Evolutionary conservation across 495 filamentous ascomycete genomes (phyloP), one percentile per base, ranked within the genome.

Genomic region (Lindgomyces ingoldianus): DNA sequence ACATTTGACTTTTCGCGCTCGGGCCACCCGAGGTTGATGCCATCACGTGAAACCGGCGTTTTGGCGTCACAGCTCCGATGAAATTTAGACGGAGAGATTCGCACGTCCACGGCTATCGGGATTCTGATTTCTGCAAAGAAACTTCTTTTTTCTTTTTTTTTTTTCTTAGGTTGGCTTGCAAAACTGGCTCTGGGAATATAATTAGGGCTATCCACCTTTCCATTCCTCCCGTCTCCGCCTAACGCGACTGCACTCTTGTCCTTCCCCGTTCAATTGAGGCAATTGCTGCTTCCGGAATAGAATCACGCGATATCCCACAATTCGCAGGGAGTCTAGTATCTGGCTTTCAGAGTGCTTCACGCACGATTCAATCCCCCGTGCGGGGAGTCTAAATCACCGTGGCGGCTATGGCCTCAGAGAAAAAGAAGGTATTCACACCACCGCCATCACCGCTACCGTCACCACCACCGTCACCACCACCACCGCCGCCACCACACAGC

Each of bases 361-460:
- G n/a, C n/a, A n/a, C n/a, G n/a, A n/a, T 8, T 24, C 49, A 25
- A 52, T 6, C 3, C 12, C 11, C 11, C 49, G 21, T 16, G n/a
- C 14, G 42, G 46, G 10, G 14, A 14, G 6, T 39, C 33, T 39
- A 39, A 14, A 14, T 39, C 33, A 29, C 16, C 22, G 30, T 14
- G 4, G 42, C 47, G 54, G 25, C 62, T 3, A 39, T 46, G 25
- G 45, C 55, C 12, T 16, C 24, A 9, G 57, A 66, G 30, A 64
- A 64, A 41, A 66, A 66, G 57, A 66, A 66, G 62, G 62, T 65
- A 57, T 50, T 25, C 19, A 12, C 18, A 22, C 8, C 51, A 29
- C 45, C 19, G 45, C 19, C 19, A 11, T 19, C 10, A 12, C 19
- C 11, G 45, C 11, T 12, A 19, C 21, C 45, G 36, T 9, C 44